A percentile compares a stretch with the other conserved stretches of the same genome.
Conservation (phyloP, 2,329 filamentous ascomycete genomes). For the Verruconis gallopava region DNA sequence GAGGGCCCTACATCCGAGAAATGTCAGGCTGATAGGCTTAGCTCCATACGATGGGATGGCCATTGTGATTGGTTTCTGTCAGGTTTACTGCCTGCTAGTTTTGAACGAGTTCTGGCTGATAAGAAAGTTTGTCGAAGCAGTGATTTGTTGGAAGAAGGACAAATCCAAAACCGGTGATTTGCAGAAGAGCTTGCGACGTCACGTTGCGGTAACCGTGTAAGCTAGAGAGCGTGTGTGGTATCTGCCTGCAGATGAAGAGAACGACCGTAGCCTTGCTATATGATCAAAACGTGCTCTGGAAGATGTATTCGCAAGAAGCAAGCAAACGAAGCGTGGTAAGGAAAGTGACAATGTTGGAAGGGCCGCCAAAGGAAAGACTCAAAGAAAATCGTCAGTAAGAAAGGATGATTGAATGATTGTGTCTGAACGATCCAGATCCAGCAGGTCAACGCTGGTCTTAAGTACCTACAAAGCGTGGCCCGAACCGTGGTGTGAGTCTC, state of each 20-base stretch:
- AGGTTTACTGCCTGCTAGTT: too few species aligned
- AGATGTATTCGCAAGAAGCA: conserved; percentile 13
- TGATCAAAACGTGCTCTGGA: background rate
- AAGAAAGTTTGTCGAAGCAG: conserved; percentile 11
- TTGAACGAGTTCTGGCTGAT: too few species aligned
- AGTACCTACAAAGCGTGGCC: conserved; percentile 2
- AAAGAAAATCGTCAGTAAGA: conserved; percentile 19
- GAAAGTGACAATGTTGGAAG: too few species aligned
- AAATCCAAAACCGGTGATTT: background rate
- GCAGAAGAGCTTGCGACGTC: conserved; percentile 14
- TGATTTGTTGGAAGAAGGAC: background rate
- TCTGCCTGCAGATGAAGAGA: conserved; percentile 25
- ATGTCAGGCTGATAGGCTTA: conserved; percentile 56
- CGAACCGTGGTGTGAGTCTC: too few species aligned
- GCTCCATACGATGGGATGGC: conserved; percentile 52
- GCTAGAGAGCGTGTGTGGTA: conserved; percentile 20
- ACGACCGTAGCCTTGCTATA: too few species aligned
- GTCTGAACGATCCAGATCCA: background rate
- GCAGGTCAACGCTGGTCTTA: conserved; percentile 4
- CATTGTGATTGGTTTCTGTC: conserved; percentile 29
- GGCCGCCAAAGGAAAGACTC: conserved; percentile 20
- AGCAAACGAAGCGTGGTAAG: conserved; percentile 20
- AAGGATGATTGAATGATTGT: conserved; percentile 2
- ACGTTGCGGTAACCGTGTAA: too few species aligned
- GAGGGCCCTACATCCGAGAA: conserved; percentile 58